phyloP scores from a whole-genome alignment of 495 filamentous ascomycete genomes.

The Neurospora intermedia region DNA sequence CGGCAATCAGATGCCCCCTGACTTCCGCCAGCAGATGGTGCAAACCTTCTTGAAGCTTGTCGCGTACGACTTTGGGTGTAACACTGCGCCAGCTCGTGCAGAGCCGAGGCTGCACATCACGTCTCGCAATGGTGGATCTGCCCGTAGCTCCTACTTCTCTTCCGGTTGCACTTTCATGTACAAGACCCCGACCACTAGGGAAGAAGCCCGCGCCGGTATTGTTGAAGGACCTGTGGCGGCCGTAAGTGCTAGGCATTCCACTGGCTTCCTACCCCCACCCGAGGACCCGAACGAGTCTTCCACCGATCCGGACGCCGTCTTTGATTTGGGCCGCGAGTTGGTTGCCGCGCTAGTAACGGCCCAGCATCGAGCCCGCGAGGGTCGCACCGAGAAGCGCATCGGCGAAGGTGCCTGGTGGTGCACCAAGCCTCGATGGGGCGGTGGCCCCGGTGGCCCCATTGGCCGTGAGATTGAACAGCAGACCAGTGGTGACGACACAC shows the following conservation, averaged over 20 bases:
- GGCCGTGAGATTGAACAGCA: conserved; percentile 41
- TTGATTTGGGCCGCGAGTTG: conserved; percentile 66
- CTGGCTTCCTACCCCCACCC: conserved; percentile 28
- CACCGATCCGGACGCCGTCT: conserved; percentile 36
- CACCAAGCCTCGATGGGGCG: conserved; percentile 62
- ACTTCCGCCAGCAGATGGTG: conserved; percentile 59
- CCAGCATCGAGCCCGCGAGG: conserved; percentile 71
- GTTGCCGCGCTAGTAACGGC: conserved; percentile 65
- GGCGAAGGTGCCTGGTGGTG: conserved; percentile 81
- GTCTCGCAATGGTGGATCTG: conserved; percentile 14
- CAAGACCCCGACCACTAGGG: conserved; percentile 55
- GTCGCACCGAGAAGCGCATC: conserved; percentile 49
- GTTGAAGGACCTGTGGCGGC: conserved; percentile 68
- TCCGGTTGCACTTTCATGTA: conserved; percentile 48
- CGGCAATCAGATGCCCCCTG: conserved; percentile 64
- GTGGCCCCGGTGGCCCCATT: conserved; percentile 53
- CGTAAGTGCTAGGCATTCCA: conserved; percentile 45
- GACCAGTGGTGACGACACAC: conserved; percentile 21
- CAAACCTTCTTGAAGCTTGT: conserved; percentile 67
- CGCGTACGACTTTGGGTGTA: conserved; percentile 70
- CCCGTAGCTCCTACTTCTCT: conserved; percentile 40
- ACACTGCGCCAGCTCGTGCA: conserved; percentile 48
- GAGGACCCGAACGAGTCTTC: neutral
- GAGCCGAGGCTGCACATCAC: conserved; percentile 51
- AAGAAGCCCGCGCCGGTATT: conserved; percentile 58